phyloP scores from a whole-genome alignment of 208 protist genomes.

The Leishmania aethiopica region DNA sequence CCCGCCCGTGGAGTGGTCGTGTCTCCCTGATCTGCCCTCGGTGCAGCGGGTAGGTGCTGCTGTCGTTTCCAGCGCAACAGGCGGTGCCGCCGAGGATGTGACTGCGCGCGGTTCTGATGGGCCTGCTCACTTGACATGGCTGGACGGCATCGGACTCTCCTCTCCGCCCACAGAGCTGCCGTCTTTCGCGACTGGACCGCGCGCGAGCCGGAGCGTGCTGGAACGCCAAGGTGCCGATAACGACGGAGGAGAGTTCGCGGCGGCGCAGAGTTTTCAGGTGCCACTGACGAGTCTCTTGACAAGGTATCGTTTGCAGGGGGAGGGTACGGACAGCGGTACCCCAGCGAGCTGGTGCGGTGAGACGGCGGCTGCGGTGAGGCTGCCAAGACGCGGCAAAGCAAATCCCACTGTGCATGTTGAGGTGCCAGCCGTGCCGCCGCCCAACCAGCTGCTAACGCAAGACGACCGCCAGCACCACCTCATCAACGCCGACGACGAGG shows the following conservation, averaged over 20 bases:
- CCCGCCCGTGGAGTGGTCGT: not conserved
- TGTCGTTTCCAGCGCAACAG: not conserved
- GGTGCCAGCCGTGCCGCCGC: not conserved
- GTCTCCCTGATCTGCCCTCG: conserved; percentile 1
- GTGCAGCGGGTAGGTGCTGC: not conserved
- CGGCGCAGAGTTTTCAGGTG: not conserved
- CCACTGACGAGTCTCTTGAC: conserved; percentile 1
- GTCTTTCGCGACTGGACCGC: not conserved
- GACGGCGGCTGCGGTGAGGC: not conserved
- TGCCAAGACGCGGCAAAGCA: not conserved
- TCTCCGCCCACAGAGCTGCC: not conserved
- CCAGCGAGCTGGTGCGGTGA: not conserved
- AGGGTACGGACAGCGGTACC: not conserved
- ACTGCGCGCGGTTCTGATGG: not conserved
- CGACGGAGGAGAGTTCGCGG: not conserved
- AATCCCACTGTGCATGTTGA: conserved; percentile 4
- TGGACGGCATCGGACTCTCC: not conserved
- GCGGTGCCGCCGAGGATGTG: not conserved
- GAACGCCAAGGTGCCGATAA: not conserved
- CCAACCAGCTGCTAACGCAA: not conserved
- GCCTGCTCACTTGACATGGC: not conserved
- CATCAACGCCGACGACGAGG: not conserved
- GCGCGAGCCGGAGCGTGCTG: not conserved
- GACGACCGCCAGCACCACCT: not conserved
- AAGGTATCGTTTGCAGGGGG: not conserved